These are phyloP conservation scores for Solanum clarkiae DNA, from an alignment of 257 asterid genomes.

Conservation along the genomic window DNA sequence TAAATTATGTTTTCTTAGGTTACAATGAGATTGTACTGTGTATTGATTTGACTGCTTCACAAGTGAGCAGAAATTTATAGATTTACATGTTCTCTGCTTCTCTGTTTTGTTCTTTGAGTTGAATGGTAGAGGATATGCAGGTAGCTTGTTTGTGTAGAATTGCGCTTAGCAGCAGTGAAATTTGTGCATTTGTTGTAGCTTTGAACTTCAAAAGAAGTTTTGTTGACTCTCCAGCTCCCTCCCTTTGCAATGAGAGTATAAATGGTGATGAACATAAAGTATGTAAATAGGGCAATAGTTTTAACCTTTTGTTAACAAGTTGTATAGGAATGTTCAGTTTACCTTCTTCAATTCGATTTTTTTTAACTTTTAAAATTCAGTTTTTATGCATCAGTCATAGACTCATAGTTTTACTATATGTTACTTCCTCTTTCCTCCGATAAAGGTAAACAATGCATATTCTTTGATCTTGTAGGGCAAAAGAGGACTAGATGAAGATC, in stretches of 20 bases:
- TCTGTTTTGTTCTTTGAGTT: background rate
- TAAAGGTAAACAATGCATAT: constrained; percentile 22
- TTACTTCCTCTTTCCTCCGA: background rate
- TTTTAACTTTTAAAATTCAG: background rate
- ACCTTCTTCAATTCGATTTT: background rate
- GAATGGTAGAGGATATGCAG: background rate
- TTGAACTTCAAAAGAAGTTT: background rate
- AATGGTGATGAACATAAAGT: background rate
- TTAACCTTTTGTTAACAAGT: background rate
- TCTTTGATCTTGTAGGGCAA: constrained; percentile 53
- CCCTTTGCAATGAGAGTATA: background rate
- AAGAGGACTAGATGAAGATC: constrained; percentile 54
- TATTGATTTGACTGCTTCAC: background rate
- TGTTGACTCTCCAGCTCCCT: background rate
- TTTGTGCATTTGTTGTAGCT: background rate
- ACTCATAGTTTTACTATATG: background rate
- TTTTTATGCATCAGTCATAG: background rate
- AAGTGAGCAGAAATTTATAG: background rate
- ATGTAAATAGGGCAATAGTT: background rate
- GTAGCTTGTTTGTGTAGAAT: background rate
- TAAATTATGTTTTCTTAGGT: background rate
- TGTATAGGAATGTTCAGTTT: background rate
- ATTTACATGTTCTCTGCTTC: background rate
- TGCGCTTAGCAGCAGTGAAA: background rate
- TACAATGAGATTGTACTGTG: background rate